Evolutionary conservation across 345 rosid genomes (phyloP), one percentile per base, ranked within the genome.

Genomic region (Jatropha curcas): DNA sequence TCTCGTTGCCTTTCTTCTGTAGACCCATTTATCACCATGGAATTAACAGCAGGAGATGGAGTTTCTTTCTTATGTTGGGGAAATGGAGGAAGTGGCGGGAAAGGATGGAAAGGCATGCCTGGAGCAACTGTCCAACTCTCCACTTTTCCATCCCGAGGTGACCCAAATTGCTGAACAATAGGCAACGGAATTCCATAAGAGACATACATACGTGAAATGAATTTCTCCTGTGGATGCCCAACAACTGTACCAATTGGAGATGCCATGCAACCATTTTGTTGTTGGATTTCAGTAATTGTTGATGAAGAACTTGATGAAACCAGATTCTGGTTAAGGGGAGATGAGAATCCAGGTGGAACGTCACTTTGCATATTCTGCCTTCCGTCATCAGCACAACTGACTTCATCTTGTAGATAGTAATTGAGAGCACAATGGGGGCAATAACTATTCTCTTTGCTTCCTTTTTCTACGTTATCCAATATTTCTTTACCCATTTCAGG

Each of bases 321-420:
- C 59, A 74, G 57, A 33, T 84, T 72, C 19, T 78, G 50, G 43
- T 66, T 70, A 2, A 30, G 48, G 28, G 81, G 86, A 51, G 90
- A 87, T 60, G 97, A 81, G 80, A 95, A 95, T 46, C 99, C 97
- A 11, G 98, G 99, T 51, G 99, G 98, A 74, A 80, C 84, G 72
- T 91, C 92, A 34, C 88, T 94, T 51, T 67, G 87, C 52, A 35
- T 63, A 67, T 77, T 87, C 55, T 73, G 79, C 48, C 72, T 79
- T 67, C 84, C 82, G 67, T 22, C n/a, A 50, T 71, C 73, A 35
- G 75, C 61, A 48, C 62, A 50, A 67, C 66, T 41, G 41, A 66
- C 69, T 75, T 70, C 81, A 59, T 51, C 82, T 50, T 65, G 79
- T 72, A 19, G 71, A 50, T 33, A 16, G 66, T 70, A 69, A 75